Conservation (phyloP, 345 rosid genomes). For the Gossypium bickii region DNA sequence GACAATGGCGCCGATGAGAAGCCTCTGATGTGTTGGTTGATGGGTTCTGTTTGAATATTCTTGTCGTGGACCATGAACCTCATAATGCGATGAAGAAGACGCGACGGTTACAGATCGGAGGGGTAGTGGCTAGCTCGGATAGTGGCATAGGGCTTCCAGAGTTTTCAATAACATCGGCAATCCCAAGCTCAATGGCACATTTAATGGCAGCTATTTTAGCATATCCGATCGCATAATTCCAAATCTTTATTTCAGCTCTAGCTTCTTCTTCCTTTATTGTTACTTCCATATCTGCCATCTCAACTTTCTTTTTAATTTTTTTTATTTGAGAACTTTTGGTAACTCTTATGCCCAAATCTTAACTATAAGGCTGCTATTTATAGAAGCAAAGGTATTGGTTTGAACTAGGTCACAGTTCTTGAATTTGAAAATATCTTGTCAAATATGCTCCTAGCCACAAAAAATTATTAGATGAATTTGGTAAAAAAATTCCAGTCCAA, state of each 20-base stretch:
- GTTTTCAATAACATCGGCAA: conserved; percentile 57
- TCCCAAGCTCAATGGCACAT: conserved; percentile 74
- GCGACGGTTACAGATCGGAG: conserved; percentile 30
- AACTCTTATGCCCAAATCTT: neutral
- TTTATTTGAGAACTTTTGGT: neutral
- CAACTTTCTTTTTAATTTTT: neutral
- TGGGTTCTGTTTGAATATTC: too few relatives aligned
- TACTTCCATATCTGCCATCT: neutral
- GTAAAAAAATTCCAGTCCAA: too few relatives aligned
- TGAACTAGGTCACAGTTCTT: too few relatives aligned
- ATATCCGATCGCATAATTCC: neutral
- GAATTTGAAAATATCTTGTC: too few relatives aligned
- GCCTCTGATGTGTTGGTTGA: too few relatives aligned
- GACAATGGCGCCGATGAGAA: too few relatives aligned
- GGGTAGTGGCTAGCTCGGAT: conserved; percentile 42
- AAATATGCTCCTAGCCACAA: too few relatives aligned
- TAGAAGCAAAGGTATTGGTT: neutral
- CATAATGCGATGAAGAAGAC: too few relatives aligned
- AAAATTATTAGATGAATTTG: too few relatives aligned
- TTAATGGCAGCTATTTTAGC: conserved; percentile 44
- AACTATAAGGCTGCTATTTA: too few relatives aligned
- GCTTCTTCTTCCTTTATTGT: neutral
- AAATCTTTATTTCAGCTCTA: neutral
- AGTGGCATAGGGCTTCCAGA: conserved; percentile 43
- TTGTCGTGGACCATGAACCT: too few relatives aligned